A percentile compares a stretch with the other conserved stretches of the same genome.
phyloP scores from a whole-genome alignment of 805 yeast genomes.

The Wickerhamomyces pijperi region DNA sequence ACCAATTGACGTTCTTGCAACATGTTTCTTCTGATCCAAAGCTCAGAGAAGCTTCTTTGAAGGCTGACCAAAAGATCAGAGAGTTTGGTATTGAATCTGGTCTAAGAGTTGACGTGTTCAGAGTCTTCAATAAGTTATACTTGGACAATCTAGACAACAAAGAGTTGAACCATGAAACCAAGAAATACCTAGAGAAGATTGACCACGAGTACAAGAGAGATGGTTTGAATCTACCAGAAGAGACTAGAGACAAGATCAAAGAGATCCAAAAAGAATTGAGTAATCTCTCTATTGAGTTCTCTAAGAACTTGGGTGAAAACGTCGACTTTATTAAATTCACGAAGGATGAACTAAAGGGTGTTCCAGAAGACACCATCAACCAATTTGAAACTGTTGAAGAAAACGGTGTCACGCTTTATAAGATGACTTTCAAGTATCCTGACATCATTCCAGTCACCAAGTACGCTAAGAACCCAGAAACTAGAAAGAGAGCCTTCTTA shows the following conservation, averaged over 20 bases:
- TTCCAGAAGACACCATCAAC: conserved; percentile 51
- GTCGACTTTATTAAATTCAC: conserved; percentile 50
- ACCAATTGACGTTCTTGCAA: conserved; percentile 56
- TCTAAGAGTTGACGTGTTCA: conserved; percentile 55
- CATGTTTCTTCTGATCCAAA: conserved; percentile 56
- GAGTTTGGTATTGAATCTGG: conserved; percentile 53
- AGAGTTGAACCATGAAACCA: conserved; percentile 39
- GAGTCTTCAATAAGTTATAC: conserved; percentile 43
- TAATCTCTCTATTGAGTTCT: conserved; percentile 42
- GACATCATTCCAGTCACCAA: conserved; percentile 71
- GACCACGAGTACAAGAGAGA: conserved; percentile 49
- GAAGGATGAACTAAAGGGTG: conserved; percentile 57
- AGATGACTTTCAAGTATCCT: conserved; percentile 75
- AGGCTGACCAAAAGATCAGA: conserved; percentile 47
- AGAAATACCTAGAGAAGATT: conserved; percentile 44
- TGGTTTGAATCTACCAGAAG: conserved; percentile 54
- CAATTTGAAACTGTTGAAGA: conserved; percentile 40
- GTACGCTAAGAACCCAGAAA: conserved; percentile 50
- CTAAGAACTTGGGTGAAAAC: conserved; percentile 63
- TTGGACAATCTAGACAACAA: conserved; percentile 22
- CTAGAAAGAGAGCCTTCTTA: conserved; percentile 54
- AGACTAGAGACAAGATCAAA: conserved; percentile 43
- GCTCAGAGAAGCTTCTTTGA: conserved; percentile 61
- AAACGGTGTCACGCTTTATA: conserved; percentile 26
- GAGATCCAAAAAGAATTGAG: conserved; percentile 49